Conservation (phyloP, 805 yeast genomes). For the Metschnikowia koreensis region DNA sequence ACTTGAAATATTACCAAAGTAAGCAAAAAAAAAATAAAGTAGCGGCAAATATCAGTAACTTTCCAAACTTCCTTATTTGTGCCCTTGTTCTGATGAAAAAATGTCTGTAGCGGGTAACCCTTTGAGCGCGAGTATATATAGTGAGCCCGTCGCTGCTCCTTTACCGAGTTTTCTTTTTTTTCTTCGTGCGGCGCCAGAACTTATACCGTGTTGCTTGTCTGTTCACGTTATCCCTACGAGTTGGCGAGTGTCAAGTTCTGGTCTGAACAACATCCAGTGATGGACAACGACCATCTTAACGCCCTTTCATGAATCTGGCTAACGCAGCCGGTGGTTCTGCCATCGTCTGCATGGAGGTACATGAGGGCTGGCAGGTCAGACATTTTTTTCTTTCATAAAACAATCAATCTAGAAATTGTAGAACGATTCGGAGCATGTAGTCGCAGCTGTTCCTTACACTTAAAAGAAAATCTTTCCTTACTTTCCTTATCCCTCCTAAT, state of each 20-base stretch:
- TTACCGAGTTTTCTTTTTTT: constrained; percentile 13
- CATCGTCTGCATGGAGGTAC: constrained; percentile 23
- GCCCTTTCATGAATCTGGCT: constrained; percentile 38
- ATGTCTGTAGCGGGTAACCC: constrained; percentile 15
- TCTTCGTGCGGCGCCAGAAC: constrained; percentile 52
- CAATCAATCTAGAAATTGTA: too few species aligned
- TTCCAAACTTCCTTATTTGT: not conserved
- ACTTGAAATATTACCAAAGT: not conserved
- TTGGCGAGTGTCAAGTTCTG: constrained; percentile 52
- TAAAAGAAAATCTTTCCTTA: not conserved
- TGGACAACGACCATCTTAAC: constrained; percentile 43
- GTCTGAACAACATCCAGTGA: constrained; percentile 45
- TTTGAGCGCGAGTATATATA: constrained; percentile 11
- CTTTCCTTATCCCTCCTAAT: too few species aligned
- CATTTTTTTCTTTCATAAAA: constrained; percentile 17
- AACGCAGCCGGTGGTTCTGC: constrained; percentile 20
- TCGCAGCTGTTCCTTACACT: too few species aligned
- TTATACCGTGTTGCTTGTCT: constrained; percentile 53
- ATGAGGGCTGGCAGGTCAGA: constrained; percentile 51
- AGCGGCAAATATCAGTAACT: not conserved
- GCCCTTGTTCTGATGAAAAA: not conserved
- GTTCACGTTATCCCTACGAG: constrained; percentile 45
- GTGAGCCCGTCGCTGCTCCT: constrained; percentile 1
- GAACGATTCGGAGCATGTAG: too few species aligned
- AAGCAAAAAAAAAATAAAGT: not conserved